Evolutionary conservation across 345 rosid genomes (phyloP).

Genomic region (Hirschfeldia incana): DNA sequence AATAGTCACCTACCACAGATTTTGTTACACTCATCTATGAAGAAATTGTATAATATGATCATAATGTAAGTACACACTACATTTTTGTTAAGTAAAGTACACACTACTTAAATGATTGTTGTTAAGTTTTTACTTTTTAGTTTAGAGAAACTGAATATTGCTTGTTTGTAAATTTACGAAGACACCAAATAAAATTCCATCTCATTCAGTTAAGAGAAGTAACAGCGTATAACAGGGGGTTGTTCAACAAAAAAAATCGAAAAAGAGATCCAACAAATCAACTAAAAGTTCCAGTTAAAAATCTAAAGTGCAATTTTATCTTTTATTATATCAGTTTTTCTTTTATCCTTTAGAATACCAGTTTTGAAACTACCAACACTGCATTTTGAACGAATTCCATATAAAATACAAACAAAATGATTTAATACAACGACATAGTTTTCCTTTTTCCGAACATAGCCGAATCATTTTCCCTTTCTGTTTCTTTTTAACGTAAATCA

Average conservation of each 20-base stretch:
- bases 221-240: background rate
- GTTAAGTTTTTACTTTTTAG: background rate
- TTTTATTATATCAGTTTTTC: too few species aligned
- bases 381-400: background rate
- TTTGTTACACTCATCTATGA: background rate
- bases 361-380: background rate
- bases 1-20: background rate
- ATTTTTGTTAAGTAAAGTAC: background rate
- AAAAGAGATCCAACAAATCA: background rate
- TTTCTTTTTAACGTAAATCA: slow-evolving; percentile 15
- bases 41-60: background rate
- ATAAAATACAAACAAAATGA: background rate
- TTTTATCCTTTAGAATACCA: background rate
- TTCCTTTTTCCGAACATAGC: background rate
- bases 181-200: background rate
- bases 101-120: background rate
- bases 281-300: background rate
- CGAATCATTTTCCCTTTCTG: background rate
- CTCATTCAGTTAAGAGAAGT: slow-evolving; percentile 11
- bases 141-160: background rate
- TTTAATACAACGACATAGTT: slow-evolving; percentile 17
- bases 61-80: background rate
- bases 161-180: background rate
- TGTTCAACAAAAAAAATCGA: too few species aligned
- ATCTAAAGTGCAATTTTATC: background rate